Evolutionary conservation across 768 basidiomycete species (phyloP).

Genomic region (Termitomyces sp.): DNA sequence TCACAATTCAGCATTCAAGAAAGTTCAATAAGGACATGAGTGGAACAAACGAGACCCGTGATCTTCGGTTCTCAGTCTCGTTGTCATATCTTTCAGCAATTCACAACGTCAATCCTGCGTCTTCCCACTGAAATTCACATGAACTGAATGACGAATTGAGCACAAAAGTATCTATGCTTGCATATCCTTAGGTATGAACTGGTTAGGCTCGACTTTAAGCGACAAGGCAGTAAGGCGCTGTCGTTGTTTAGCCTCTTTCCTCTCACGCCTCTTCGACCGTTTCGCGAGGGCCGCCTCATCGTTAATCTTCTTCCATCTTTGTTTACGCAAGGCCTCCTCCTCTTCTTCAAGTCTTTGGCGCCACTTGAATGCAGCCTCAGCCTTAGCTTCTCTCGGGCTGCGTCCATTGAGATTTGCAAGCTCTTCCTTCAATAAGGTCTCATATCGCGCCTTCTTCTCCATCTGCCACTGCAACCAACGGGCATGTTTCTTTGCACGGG

Average conservation of each 20-base stretch:
- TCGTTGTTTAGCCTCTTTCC: slow-evolving; percentile 46
- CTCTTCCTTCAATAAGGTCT: slow-evolving; percentile 49
- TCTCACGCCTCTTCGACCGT: slow-evolving; percentile 49
- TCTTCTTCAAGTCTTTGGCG: slow-evolving; percentile 52
- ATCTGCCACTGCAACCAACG: slow-evolving; percentile 62
- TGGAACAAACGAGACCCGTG: too few species aligned
- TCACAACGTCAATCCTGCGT: background rate
- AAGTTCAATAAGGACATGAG: too few species aligned
- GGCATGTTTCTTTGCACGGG: slow-evolving; percentile 74
- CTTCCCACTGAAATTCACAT: background rate
- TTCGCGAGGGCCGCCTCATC: slow-evolving; percentile 46
- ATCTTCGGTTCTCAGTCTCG: too few species aligned
- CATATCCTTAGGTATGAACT: slow-evolving; percentile 41
- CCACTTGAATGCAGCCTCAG: slow-evolving; percentile 76
- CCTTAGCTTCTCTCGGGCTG: slow-evolving; percentile 53
- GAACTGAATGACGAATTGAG: background rate
- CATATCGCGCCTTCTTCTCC: slow-evolving; percentile 43
- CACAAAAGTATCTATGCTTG: slow-evolving; percentile 5
- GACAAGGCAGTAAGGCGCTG: slow-evolving; percentile 51
- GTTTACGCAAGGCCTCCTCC: slow-evolving; percentile 55
- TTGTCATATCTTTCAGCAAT: too few species aligned
- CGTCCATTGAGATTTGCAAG: slow-evolving; percentile 55
- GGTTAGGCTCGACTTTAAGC: slow-evolving; percentile 51
- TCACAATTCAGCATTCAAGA: too few species aligned
- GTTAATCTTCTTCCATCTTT: slow-evolving; percentile 44